phyloP scores from a whole-genome alignment of 345 rosid species.

The Streptanthus diversifolius region DNA sequence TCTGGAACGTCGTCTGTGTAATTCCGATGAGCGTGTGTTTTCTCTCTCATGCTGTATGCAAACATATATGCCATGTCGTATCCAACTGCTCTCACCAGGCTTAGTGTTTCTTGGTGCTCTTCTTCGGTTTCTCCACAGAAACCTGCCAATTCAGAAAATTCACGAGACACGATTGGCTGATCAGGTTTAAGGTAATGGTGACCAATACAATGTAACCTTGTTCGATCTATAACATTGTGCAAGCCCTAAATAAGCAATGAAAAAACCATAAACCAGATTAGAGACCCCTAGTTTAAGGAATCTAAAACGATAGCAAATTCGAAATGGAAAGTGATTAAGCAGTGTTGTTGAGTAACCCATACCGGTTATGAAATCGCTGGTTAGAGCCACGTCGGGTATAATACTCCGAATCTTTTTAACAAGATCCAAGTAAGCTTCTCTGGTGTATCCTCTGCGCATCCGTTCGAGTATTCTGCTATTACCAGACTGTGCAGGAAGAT shows the following conservation, averaged over 20 bases:
- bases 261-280: neutral
- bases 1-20: conserved; percentile 77
- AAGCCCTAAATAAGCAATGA: neutral
- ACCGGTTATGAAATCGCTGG: conserved; percentile 91
- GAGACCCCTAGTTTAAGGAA: neutral
- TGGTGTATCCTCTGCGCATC: conserved; percentile 87
- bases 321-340: neutral
- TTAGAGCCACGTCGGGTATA: conserved; percentile 79
- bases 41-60: conserved; percentile 97
- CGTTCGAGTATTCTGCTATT: conserved; percentile 68
- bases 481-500: conserved; percentile 93
- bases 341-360: conserved; percentile 24
- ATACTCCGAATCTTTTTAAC: conserved; percentile 70
- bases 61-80: conserved; percentile 98
- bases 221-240: neutral
- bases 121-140: conserved; percentile 96
- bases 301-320: neutral
- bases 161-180: neutral
- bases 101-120: conserved; percentile 71
- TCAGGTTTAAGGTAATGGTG: neutral
- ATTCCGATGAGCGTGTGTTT: conserved; percentile 81
- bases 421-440: conserved; percentile 88
- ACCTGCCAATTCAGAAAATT: conserved; percentile 39
- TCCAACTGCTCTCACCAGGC: conserved; percentile 63
- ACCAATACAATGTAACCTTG: neutral